These are phyloP conservation scores for Neckera pumila DNA, from an alignment of 225 moss, liverwort and hornwort genomes.

Conservation along the genomic window DNA sequence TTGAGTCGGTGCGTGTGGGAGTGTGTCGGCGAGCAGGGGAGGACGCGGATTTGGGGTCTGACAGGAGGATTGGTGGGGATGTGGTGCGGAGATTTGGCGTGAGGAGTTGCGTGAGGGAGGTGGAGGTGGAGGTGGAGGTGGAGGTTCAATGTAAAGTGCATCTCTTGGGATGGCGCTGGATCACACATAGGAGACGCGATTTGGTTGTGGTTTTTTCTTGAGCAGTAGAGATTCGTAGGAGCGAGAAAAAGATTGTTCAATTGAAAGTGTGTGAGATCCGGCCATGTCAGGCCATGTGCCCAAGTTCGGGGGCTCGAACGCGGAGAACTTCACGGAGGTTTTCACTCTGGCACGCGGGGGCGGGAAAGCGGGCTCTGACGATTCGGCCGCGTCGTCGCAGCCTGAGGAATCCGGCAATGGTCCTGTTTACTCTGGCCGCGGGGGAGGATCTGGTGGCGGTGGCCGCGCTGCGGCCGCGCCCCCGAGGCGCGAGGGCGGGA, in stretches of 20 bases:
- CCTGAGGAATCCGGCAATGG: neutral
- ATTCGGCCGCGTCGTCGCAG: neutral
- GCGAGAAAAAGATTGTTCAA: neutral
- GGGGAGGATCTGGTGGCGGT: neutral
- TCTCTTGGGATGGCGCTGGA: conserved; percentile 3
- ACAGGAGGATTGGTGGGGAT: neutral
- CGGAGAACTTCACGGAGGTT: conserved; percentile 8
- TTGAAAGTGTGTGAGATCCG: neutral
- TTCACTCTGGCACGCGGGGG: conserved; percentile 7
- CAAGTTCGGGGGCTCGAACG: conserved; percentile 1
- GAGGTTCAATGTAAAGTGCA: neutral
- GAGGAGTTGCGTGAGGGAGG: neutral
- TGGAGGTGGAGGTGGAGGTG: neutral
- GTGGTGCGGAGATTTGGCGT: neutral
- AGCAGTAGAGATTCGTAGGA: neutral
- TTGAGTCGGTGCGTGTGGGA: neutral
- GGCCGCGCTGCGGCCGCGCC: neutral
- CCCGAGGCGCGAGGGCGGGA: neutral
- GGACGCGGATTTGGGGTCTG: neutral
- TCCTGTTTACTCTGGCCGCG: neutral
- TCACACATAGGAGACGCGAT: neutral
- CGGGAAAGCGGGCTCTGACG: conserved; percentile 5
- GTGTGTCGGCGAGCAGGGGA: neutral
- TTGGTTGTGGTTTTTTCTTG: neutral
- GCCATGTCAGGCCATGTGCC: conserved; percentile 33